Conservation (phyloP, 2,329 filamentous ascomycete species). For the Tolypocladium cylindrosporum region DNA sequence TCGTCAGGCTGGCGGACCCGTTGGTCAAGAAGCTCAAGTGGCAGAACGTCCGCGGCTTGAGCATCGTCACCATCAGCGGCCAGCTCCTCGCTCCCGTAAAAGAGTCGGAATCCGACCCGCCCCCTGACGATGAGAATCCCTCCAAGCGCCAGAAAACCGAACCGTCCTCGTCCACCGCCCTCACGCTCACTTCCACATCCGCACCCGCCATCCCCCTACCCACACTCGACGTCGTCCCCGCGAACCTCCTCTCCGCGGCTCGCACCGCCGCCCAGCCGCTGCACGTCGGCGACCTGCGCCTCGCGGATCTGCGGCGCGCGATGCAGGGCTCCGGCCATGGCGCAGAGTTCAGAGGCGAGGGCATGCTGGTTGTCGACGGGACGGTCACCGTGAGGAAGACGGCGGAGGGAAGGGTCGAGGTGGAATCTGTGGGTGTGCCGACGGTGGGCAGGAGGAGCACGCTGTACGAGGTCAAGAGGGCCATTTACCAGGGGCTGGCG, state of each 20-base stretch:
- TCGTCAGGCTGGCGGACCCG: constrained; percentile 76
- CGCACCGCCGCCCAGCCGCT: constrained; percentile 75
- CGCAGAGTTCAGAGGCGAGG: constrained; percentile 89
- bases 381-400: constrained; percentile 83
- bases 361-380: constrained; percentile 81
- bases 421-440: constrained; percentile 60
- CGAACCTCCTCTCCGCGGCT: constrained; percentile 57
- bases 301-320: constrained; percentile 77
- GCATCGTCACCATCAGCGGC: constrained; percentile 88
- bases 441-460: constrained; percentile 42
- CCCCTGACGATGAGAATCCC: constrained; percentile 26
- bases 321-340: constrained; percentile 76
- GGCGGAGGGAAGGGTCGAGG: constrained; percentile 75
- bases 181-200: constrained; percentile 3
- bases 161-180: constrained; percentile 8
- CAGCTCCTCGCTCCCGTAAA: constrained; percentile 34
- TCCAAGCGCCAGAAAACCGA: constrained; percentile 42
- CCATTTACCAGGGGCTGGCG: constrained; percentile 88
- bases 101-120: background rate
- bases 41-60: constrained; percentile 85
- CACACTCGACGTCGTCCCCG: constrained; percentile 44
- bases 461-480: constrained; percentile 79
- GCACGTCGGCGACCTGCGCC: constrained; percentile 84
- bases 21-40: constrained; percentile 83
- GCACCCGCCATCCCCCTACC: constrained; percentile 26